A percentile compares a stretch with the other conserved stretches of the same genome.
These are phyloP conservation scores for Fusarium sp. DNA, from an alignment of 2,329 filamentous ascomycete genomes.

Conservation along the genomic window DNA sequence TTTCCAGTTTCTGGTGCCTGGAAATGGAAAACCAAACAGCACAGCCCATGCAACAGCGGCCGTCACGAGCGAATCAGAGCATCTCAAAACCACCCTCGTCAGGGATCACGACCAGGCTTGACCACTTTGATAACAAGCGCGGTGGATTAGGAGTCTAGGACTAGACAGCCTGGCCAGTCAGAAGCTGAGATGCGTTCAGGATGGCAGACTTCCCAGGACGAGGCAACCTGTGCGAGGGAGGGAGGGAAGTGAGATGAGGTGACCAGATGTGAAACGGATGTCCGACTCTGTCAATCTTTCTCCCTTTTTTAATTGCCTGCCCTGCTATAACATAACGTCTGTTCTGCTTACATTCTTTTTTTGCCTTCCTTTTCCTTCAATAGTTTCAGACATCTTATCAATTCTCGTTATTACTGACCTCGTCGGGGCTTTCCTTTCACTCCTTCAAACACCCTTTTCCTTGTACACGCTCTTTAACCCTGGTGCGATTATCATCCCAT, in stretches of 20 bases:
- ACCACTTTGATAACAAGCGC: slow-evolving; percentile 19
- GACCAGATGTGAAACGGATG: slow-evolving; percentile 16
- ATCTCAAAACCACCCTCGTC: not conserved
- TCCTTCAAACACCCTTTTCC: slow-evolving; percentile 23
- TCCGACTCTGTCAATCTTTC: slow-evolving; percentile 7
- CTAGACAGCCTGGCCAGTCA: slow-evolving; percentile 33
- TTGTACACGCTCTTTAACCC: slow-evolving; percentile 17
- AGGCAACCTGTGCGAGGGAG: slow-evolving; percentile 37
- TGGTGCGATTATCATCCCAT: not conserved
- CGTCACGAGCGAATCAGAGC: slow-evolving; percentile 51
- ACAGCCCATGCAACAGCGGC: slow-evolving; percentile 49
- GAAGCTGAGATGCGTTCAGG: slow-evolving; percentile 1
- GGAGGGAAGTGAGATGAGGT: slow-evolving; percentile 7
- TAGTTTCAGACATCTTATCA: slow-evolving; percentile 5
- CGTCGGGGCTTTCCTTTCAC: slow-evolving; percentile 1
- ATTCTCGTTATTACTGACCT: not conserved
- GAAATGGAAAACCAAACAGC: slow-evolving; percentile 35
- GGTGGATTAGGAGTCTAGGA: slow-evolving; percentile 32
- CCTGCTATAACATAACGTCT: slow-evolving; percentile 14
- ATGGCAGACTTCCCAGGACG: slow-evolving; percentile 29
- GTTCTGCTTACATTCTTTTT: slow-evolving; percentile 10
- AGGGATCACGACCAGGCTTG: slow-evolving; percentile 28
- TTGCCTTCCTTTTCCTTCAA: not conserved
- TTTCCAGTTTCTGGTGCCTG: slow-evolving; percentile 43
- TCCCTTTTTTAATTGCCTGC: slow-evolving; percentile 9